Conservation (phyloP, 306 rosid species). For the Cotoneaster glaucophyllus region DNA sequence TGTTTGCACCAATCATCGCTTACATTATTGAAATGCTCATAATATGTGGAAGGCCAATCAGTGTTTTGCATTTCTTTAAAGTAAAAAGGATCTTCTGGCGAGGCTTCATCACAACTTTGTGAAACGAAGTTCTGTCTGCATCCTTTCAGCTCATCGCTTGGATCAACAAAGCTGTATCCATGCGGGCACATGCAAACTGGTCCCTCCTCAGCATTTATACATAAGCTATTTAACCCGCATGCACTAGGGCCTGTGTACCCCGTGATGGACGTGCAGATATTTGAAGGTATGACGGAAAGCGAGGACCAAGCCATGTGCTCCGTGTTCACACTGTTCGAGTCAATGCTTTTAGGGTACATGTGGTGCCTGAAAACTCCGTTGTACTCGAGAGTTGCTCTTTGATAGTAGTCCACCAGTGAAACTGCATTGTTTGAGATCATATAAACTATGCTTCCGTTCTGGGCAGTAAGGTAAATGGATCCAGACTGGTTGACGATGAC, state of each 20-base stretch:
- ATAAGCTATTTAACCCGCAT: constrained; percentile 30
- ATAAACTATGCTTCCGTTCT: background rate
- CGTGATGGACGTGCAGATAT: constrained; percentile 5
- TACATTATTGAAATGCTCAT: background rate
- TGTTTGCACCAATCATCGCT: constrained; percentile 5
- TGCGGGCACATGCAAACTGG: constrained; percentile 9
- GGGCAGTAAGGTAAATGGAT: constrained; percentile 12
- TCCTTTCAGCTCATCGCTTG: constrained; percentile 29
- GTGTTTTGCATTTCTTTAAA: constrained; percentile 4
- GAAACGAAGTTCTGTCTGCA: constrained; percentile 30
- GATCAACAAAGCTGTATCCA: constrained; percentile 16
- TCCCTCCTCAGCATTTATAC: background rate
- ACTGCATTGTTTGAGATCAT: background rate
- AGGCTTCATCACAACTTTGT: constrained; percentile 28
- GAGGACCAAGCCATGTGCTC: constrained; percentile 16
- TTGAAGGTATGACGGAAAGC: constrained; percentile 1
- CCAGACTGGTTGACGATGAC: constrained; percentile 36
- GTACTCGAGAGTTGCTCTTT: constrained; percentile 49
- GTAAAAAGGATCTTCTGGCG: constrained; percentile 3
- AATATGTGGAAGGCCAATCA: background rate
- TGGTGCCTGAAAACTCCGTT: constrained; percentile 50
- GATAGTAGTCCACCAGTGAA: constrained; percentile 18
- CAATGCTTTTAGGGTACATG: constrained; percentile 19
- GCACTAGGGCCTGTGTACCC: constrained; percentile 15
- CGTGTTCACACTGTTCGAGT: background rate